Evolutionary conservation across 768 basidiomycete genomes (phyloP), one percentile per base, ranked within the genome.

Genomic region (Calocybe cyanea): DNA sequence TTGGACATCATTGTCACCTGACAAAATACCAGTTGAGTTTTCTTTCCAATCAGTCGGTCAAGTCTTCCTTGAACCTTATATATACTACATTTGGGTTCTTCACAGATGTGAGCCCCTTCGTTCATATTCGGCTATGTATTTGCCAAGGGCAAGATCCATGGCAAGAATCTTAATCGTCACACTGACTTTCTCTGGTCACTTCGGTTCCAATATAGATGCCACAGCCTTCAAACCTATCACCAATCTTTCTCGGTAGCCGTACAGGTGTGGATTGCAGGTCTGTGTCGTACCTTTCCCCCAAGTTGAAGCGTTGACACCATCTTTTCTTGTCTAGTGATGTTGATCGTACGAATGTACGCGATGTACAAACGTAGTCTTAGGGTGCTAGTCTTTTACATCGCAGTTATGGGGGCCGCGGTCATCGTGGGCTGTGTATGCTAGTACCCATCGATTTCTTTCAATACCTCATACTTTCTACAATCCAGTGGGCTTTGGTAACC

Each of bases 311-410:
- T 17, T 14, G 14, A 13, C 13, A 4, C 2, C 13, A 10, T 5
- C 13, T 24, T 14, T 25, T 28, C n/a, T 17, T 6, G 2, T 3
- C n/a, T 38, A 63, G 65, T 49, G 13, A 52, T 65, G 32, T 57
- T 72, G 37, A 67, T 70, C 4, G 70, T 73, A 60, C 65, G 73
- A 7, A 70, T 65, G 38, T 70, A 69, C 43, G 73, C 73, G 8
- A 53, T 75, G 7, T 75, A 70, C 46, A 62, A 63, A 13, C 62
- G 66, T 9, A 67, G 53, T 21, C 54, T 54, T 14, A 49, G 38
- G 11, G 58, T 73, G 31, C 54, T 72, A 10, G 51, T 45, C 0
- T 45, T 68, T 7, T 63, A 54, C 20, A 8, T 67, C 17, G 36
- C 38, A n/a, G 49, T 67, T 4, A 54, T 63, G 0, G 17, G 55